Evolutionary conservation across 2,329 filamentous ascomycete genomes (phyloP).

Genomic region (Pseudogymnoascus sp.): DNA sequence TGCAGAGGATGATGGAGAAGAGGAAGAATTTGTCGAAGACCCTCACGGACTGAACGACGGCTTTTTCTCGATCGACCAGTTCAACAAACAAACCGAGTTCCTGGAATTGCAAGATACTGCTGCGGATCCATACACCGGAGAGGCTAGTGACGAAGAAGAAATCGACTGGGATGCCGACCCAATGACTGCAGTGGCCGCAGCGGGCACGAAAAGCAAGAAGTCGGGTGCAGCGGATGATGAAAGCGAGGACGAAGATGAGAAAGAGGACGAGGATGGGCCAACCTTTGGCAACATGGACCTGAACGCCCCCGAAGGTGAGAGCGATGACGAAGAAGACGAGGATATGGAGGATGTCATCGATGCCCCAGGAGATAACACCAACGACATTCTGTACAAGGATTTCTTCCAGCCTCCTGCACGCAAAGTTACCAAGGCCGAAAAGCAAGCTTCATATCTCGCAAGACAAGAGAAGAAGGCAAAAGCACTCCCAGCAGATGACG

Average conservation of each 20-base stretch:
- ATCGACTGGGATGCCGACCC: constrained; percentile 85
- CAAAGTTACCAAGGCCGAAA: constrained; percentile 53
- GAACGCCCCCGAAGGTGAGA: constrained; percentile 63
- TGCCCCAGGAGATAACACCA: constrained; percentile 60
- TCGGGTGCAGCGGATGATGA: constrained; percentile 30
- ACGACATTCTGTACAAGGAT: constrained; percentile 83
- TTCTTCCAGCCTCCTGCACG: constrained; percentile 83
- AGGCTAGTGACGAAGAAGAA: constrained; percentile 75
- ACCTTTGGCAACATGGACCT: constrained; percentile 77
- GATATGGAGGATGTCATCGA: constrained; percentile 51
- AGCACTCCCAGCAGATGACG: constrained; percentile 41
- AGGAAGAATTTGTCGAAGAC: constrained; percentile 60
- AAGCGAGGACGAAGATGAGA: constrained; percentile 45
- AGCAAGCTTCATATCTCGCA: constrained; percentile 35
- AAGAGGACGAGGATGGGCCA: constrained; percentile 69
- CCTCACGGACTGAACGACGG: constrained; percentile 87
- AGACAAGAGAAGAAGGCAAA: constrained; percentile 35
- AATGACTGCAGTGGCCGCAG: constrained; percentile 35
- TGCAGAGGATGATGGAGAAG: constrained; percentile 41
- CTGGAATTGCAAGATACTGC: constrained; percentile 79
- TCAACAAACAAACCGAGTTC: constrained; percentile 88
- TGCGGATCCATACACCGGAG: constrained; percentile 68
- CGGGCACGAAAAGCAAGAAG: constrained; percentile 26
- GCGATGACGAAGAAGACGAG: constrained; percentile 51
- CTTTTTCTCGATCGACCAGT: constrained; percentile 96